These are phyloP conservation scores for Ascochyta pisi DNA, from an alignment of 2,329 filamentous ascomycete species.

Conservation along the genomic window DNA sequence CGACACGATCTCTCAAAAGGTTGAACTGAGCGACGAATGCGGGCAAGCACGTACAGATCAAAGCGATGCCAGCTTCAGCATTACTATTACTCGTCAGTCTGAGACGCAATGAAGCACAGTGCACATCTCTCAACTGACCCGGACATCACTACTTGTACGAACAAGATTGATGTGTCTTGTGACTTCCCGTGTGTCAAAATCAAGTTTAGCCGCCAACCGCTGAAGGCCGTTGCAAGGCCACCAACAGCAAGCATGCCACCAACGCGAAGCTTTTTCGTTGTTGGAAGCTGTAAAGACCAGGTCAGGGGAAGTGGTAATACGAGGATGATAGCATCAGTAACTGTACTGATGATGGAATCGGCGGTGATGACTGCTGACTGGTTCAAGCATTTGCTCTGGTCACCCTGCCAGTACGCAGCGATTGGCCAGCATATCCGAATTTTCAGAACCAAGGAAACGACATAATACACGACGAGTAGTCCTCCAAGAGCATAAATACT, in stretches of 20 bases:
- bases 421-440: constrained; percentile 26
- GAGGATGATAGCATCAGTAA: constrained; percentile 47
- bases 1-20: constrained; percentile 10
- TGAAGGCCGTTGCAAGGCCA: constrained; percentile 38
- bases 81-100: constrained; percentile 13
- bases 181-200: constrained; percentile 17
- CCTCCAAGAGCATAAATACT: constrained; percentile 24
- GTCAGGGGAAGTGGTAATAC: constrained; percentile 45
- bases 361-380: constrained; percentile 44
- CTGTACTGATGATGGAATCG: constrained; percentile 41
- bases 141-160: constrained; percentile 17
- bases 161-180: constrained; percentile 12
- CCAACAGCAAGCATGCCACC: constrained; percentile 40
- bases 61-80: constrained; percentile 21
- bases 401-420: constrained; percentile 26
- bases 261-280: constrained; percentile 46
- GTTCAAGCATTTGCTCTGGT: constrained; percentile 38
- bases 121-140: constrained; percentile 3
- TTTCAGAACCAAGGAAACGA: constrained; percentile 9
- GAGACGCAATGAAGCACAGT: background rate
- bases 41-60: constrained; percentile 25
- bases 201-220: constrained; percentile 35
- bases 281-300: constrained; percentile 37
- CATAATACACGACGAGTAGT: constrained; percentile 16
- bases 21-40: constrained; percentile 18